Evolutionary conservation across 2,329 filamentous ascomycete genomes (phyloP).

Genomic region (Penicillium expansum): DNA sequence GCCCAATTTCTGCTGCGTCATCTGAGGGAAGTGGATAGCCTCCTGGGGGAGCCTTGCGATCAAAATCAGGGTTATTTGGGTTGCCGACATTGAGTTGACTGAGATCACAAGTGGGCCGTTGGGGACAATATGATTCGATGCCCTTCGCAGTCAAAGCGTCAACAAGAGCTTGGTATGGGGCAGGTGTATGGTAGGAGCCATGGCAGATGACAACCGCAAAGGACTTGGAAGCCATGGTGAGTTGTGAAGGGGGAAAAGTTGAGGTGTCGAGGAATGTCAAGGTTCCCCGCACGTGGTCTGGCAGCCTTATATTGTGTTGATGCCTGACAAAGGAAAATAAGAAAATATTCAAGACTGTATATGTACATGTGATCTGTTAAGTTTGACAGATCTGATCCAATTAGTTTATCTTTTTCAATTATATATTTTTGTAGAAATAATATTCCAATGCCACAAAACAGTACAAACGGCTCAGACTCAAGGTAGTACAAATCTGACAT

Average conservation of each 20-base stretch:
- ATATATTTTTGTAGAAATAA: background rate
- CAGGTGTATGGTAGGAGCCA: constrained; percentile 31
- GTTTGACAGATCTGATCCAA: background rate
- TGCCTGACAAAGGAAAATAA: background rate
- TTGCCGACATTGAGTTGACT: constrained; percentile 61
- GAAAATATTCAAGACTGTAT: too few species aligned
- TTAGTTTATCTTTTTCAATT: background rate
- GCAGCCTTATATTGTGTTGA: background rate
- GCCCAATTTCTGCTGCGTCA: constrained; percentile 3
- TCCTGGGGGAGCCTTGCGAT: constrained; percentile 23
- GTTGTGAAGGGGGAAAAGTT: background rate
- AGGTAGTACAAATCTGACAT: constrained; percentile 5
- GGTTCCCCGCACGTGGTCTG: background rate
- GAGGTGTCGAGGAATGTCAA: background rate
- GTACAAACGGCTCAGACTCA: background rate
- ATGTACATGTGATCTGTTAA: too few species aligned
- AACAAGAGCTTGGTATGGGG: constrained; percentile 29
- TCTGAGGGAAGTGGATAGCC: constrained; percentile 27
- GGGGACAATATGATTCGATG: constrained; percentile 35
- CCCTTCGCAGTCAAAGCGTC: constrained; percentile 21
- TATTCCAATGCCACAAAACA: background rate
- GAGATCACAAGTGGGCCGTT: constrained; percentile 44
- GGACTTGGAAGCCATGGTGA: background rate
- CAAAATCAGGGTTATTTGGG: constrained; percentile 34
- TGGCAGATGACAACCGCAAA: constrained; percentile 4